Base-by-base conservation (phyloP, 108 stramenopile species). In the Cylindrotheca fusiformis region DNA sequence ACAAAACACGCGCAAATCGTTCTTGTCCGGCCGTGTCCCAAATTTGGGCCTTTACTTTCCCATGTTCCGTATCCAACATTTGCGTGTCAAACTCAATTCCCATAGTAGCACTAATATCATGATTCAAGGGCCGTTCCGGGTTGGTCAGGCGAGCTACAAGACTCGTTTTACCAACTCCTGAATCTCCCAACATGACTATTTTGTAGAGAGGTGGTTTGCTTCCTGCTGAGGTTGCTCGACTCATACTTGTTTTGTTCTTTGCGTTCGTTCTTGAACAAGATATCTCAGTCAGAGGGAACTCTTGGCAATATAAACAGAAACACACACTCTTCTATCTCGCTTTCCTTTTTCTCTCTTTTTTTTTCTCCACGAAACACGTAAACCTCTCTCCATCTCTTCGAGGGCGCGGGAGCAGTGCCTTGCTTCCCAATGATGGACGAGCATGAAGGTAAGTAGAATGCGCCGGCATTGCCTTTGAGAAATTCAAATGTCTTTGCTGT, bases 11-110 rank as follows among this genome's bases (percentile, higher is more conserved):
- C 1, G 94, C 90, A 52, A 95, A 95, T 31, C 94, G 83, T 68
- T 95, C 94, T 70, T 95, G 94, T 4, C 94, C 94, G 26, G 94
- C 94, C 17, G 94, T 95, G 63, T 95, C 94, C 94, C 94, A 95
- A 50, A 95, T 90, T 70, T 95, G 94, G 1, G 94, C 94, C 75
- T 95, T 95, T 61, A 95, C 94, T 56, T 90, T 90, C 12, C 94
- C 94, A 31, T 89, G 87, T 29, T 76, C 75, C n/a, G 94, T 95
- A 66, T 95, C 89, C 4, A 95, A 76, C 88, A 95, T 87, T 75
- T 95, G 94, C 21, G 94, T 95, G 75, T 95, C 94, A 67, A 95
- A 95, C 65, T 95, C 94, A 65, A 95, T 95, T 8, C 94, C 94
- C 94, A 95, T 95, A 29, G 94, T 95, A 55, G 94, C 94, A 8